Percentiles rank a stretch among this genome's conserved stretches.
Conservation (phyloP, 331 rosid species). For the Stylosanthes scabra region DNA sequence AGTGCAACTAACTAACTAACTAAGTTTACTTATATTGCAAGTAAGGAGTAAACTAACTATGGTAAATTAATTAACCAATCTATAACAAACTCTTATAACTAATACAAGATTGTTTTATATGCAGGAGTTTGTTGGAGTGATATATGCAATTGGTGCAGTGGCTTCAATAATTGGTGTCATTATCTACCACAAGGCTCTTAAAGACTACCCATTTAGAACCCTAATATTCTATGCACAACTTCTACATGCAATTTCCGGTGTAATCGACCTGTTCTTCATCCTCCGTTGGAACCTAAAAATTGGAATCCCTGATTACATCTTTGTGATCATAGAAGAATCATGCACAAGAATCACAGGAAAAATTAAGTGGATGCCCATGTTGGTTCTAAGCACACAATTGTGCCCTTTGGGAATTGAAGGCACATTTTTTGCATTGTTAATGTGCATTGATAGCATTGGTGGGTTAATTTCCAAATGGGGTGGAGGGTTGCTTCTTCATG, state of each 20-base stretch:
- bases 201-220: slow-evolving; percentile 61
- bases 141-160: slow-evolving; percentile 75
- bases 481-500: slow-evolving; percentile 71
- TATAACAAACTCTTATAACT: no score
- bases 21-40: no score
- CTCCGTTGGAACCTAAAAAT: slow-evolving; percentile 68
- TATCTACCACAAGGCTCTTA: slow-evolving; percentile 77
- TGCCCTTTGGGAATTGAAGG: slow-evolving; percentile 87
- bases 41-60: no score
- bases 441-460: slow-evolving; percentile 76
- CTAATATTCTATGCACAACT: slow-evolving; percentile 69
- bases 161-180: slow-evolving; percentile 74
- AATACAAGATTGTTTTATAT: background rate
- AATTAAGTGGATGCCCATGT: slow-evolving; percentile 81
- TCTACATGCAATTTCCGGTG: slow-evolving; percentile 60
- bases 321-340: slow-evolving; percentile 66
- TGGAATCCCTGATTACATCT: slow-evolving; percentile 68
- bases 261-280: slow-evolving; percentile 65
- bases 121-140: slow-evolving; percentile 81
- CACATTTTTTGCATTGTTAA: slow-evolving; percentile 68
- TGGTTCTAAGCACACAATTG: slow-evolving; percentile 69
- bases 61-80: no score
- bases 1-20: no score
- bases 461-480: slow-evolving; percentile 58
- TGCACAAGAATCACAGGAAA: slow-evolving; percentile 50